Evolutionary conservation across 2,329 filamentous ascomycete genomes (phyloP).

Genomic region (Plectosphaerella cucumerina): DNA sequence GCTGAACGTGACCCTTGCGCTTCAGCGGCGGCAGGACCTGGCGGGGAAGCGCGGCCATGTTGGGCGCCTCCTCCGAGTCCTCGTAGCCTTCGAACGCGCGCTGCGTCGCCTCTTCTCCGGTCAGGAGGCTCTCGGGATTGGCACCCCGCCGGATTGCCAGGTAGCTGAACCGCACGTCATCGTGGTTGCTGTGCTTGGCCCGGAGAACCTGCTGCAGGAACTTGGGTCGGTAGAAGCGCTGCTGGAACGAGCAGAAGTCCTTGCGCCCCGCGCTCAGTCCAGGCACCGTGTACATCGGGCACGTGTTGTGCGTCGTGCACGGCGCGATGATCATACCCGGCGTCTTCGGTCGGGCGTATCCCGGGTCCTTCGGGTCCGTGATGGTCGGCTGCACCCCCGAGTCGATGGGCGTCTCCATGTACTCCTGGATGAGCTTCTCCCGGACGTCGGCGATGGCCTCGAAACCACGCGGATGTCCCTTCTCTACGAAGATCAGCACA

Average conservation of each 20-base stretch:
- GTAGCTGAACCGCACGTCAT: constrained; percentile 89
- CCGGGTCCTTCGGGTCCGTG: constrained; percentile 34
- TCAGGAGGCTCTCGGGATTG: constrained; percentile 19
- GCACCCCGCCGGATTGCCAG: constrained; percentile 74
- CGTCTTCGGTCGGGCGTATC: constrained; percentile 43
- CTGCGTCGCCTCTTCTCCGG: constrained; percentile 55
- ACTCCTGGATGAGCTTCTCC: constrained; percentile 69
- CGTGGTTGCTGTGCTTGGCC: constrained; percentile 70
- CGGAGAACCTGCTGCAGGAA: constrained; percentile 77
- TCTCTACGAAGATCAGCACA: constrained; percentile 82
- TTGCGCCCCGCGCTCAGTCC: constrained; percentile 72
- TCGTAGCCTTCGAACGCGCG: constrained; percentile 73
- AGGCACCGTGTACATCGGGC: constrained; percentile 79
- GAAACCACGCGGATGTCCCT: constrained; percentile 86
- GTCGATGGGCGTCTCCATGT: constrained; percentile 58
- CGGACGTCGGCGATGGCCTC: constrained; percentile 86
- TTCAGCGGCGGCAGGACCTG: constrained; percentile 79
- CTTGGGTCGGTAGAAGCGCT: constrained; percentile 79
- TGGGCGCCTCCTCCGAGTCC: constrained; percentile 33
- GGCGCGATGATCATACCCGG: constrained; percentile 63
- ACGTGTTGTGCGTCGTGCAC: constrained; percentile 85
- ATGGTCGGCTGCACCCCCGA: constrained; percentile 27
- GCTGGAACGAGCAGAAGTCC: constrained; percentile 87
- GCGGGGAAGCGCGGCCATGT: constrained; percentile 71
- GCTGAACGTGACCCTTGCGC: constrained; percentile 77